Base-by-base conservation (phyloP, 805 yeast genomes). In the Hagleromyces aurorensis region DNA sequence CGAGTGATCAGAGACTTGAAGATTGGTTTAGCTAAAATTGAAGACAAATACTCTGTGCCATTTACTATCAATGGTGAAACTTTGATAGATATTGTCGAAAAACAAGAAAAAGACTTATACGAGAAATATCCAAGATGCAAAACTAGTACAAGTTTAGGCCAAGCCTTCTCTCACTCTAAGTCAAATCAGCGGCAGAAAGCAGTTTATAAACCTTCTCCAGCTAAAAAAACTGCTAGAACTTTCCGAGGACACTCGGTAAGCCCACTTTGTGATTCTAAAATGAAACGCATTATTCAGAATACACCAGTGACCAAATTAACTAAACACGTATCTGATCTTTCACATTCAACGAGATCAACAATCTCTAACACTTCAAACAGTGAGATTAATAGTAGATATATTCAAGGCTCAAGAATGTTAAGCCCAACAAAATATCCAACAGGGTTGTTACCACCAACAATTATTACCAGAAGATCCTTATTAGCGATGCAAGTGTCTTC, bases 1-100 rank as follows among this genome's bases (percentile, higher is more conserved):
- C 61, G 64, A 20, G 63, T 80, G 0, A 57, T 83, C 7, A 55
- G 60, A 4, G 69, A 64, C 1, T 55, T 89, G 27, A 69, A 67
- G 36, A 23, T 38, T 1, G 69, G 68, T 28, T 44, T 83, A 4
- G 35, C 43, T 3, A 59, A 58, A 8, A 81, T 72, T 61, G 75
- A 78, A 39, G 44, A 52, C 5, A 38, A 44, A 3, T 57, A 61
- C 36, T 60, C 61, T 1, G 50, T 57, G 28, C 59, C 56, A 1
- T 63, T 69, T 33, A 40, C 50, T 13, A 18, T 48, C 2, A 33
- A 49, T n/a, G 56, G 48, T 3, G 32, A 37, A 8, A 41, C 48
- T 7, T 37, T 61, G 20, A 37, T 47, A 3, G 48, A 52, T 7
- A 48, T 51, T 6, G 43, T 60, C 12, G 31, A 34, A 19, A 30